phyloP scores from a whole-genome alignment of 1,284 basidiomycete genomes.

The Porogramme epimiltina region DNA sequence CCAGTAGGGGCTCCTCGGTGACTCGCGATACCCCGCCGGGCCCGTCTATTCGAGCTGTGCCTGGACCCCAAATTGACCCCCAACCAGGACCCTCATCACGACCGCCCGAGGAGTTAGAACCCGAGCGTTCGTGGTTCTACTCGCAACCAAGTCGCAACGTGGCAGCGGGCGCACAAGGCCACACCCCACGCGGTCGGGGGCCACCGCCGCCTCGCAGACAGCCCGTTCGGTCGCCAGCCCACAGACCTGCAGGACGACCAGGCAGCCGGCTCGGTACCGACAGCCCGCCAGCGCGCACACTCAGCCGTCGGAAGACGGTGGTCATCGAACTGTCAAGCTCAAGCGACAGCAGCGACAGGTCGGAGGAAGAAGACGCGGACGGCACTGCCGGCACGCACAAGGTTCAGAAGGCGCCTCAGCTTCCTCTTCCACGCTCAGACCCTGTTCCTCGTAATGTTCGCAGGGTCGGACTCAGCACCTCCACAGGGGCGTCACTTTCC shows the following conservation, averaged over 20 bases:
- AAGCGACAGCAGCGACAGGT: not conserved
- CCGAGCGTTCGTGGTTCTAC: too few species aligned
- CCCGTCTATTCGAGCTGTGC: not conserved
- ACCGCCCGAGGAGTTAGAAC: too few species aligned
- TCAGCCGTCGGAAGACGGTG: not conserved
- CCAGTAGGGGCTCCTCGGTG: conserved; percentile 20
- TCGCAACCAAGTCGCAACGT: too few species aligned
- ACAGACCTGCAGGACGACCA: not conserved
- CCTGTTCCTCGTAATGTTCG: conserved; percentile 6
- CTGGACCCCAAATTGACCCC: too few species aligned
- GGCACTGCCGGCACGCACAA: not conserved
- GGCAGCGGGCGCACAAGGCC: too few species aligned
- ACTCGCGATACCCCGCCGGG: conserved; percentile 10
- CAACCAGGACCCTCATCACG: too few species aligned
- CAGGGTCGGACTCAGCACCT: not conserved
- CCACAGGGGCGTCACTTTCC: not conserved
- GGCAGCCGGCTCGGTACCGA: not conserved
- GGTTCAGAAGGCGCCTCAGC: not conserved
- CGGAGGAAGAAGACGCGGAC: conserved; percentile 3
- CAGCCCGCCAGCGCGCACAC: not conserved
- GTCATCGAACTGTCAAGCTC: not conserved
- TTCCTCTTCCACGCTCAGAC: not conserved
- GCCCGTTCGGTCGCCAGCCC: not conserved
- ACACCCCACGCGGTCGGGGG: not conserved
- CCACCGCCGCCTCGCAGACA: not conserved